Evolutionary conservation across 768 basidiomycete genomes (phyloP), one percentile per base, ranked within the genome.

Genomic region (Dentipellis fragilis): DNA sequence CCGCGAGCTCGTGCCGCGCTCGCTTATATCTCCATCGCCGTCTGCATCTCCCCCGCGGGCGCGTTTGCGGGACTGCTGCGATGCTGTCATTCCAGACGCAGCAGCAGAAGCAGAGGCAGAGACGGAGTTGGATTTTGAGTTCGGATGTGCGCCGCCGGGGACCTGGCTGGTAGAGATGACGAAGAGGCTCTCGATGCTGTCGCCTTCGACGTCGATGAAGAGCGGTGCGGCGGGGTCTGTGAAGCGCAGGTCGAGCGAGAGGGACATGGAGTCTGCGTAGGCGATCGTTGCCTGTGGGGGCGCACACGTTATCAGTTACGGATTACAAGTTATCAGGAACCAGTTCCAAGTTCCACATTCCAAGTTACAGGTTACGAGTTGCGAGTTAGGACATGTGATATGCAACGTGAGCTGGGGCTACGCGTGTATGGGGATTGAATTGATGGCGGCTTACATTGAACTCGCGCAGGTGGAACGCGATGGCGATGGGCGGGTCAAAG

Each of bases 391-490:
- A n/a, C n/a, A n/a, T n/a, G n/a, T n/a, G n/a, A n/a, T n/a, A n/a
- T n/a, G n/a, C n/a, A n/a, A n/a, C n/a, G n/a, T n/a, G 49, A 52
- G 29, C 22, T 10, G 34, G 29, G 48, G 19, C 29, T 16, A 14
- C n/a, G 37, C 16, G 34, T 48, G 36, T 45, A 58, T 57, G 46
- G 36, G 22, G 6, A 3, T 6, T 29, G 29, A 29, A 3, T 6
- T 29, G 29, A 29, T 29, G 29, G 29, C 29, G 19, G 66, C 75
- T 57, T 59, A 89, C 90, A 57, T 83, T 89, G 69, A 93, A 90
- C 70, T 93, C 90, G 38, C 85, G 81, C 29, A 93, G 69, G 68
- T 91, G 89, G 62, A 92, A 90, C 0, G 81, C 83, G 52, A 93
- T 78, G 3, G 80, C 83, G 35, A 79, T 78, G 1, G 90, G 86